Conservation (phyloP, 2,329 filamentous ascomycete genomes). For the Aspergillus ibericus region DNA sequence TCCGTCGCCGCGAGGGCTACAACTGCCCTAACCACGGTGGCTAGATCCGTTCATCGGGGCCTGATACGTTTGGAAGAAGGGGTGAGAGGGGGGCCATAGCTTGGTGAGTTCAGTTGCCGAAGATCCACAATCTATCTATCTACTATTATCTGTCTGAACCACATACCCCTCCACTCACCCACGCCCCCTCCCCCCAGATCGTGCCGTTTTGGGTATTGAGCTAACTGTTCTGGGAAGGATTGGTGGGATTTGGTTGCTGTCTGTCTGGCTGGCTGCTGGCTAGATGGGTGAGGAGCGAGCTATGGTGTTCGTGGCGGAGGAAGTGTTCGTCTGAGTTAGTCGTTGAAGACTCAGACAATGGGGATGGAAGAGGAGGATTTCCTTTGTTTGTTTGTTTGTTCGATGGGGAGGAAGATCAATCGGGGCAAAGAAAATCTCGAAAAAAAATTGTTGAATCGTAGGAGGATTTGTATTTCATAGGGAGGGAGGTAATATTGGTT, state of each 20-base stretch:
- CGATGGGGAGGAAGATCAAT: too few species aligned
- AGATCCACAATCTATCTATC: not conserved
- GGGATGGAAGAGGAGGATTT: too few species aligned
- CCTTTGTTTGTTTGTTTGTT: too few species aligned
- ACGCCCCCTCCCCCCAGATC: not conserved
- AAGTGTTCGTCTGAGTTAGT: too few species aligned
- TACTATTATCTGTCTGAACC: too few species aligned
- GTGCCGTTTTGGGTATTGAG: not conserved
- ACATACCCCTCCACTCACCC: not conserved
- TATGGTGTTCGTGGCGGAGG: too few species aligned
- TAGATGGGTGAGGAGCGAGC: not conserved
- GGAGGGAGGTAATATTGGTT: not conserved
- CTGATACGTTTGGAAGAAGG: too few species aligned
- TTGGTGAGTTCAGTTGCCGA: not conserved
- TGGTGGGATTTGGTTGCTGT: not conserved
- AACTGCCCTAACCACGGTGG: slow-evolving; percentile 35
- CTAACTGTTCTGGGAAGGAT: not conserved
- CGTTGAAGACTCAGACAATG: too few species aligned
- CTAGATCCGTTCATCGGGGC: slow-evolving; percentile 5
- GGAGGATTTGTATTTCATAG: not conserved
- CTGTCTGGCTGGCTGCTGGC: not conserved
- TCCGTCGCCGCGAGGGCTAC: slow-evolving; percentile 33
- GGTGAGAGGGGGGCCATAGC: not conserved
- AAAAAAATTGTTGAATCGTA: too few species aligned
- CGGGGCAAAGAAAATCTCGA: too few species aligned